A percentile compares a stretch with the other conserved stretches of the same genome.
Conservation (phyloP, 208 protist species). For the Acanthamoeba royreba region DNA sequence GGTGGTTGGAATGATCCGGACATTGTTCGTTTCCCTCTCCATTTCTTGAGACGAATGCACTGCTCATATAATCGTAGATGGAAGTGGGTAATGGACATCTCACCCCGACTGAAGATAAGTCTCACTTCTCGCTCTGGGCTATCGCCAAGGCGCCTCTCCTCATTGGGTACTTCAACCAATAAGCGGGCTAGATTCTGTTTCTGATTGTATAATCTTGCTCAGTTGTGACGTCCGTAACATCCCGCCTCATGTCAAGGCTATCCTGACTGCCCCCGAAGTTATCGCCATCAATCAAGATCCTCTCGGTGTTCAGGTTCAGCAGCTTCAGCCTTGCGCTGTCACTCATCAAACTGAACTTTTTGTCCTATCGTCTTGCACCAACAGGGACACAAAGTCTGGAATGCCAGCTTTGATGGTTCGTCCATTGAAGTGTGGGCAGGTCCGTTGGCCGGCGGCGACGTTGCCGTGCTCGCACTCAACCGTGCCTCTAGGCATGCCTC, state of each 20-base stretch:
- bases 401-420: not conserved
- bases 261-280: conserved; percentile 58
- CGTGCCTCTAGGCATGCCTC: not conserved
- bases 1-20: conserved; percentile 79
- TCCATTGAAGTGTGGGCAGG: conserved; percentile 59
- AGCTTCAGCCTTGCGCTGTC: not conserved
- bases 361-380: not conserved
- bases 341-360: not conserved
- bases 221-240: conserved; percentile 62
- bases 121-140: conserved; percentile 42
- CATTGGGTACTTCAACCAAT: not conserved
- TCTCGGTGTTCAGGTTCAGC: conserved; percentile 51
- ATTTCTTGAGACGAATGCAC: not conserved
- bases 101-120: conserved; percentile 53
- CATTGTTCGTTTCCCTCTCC: conserved; percentile 42
- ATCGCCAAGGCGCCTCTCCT: conserved; percentile 45
- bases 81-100: conserved; percentile 67
- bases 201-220: not conserved
- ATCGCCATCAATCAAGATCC: conserved; percentile 75
- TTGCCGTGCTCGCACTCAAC: conserved; percentile 61
- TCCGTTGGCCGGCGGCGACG: conserved; percentile 51
- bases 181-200: conserved; percentile 57
- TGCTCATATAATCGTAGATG: not conserved
- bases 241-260: not conserved
- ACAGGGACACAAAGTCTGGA: conserved; percentile 15